A percentile compares a stretch with the other conserved stretches of the same genome.
These are phyloP conservation scores for Boeremia exigua DNA, from an alignment of 2,329 filamentous ascomycete species.

Conservation along the genomic window DNA sequence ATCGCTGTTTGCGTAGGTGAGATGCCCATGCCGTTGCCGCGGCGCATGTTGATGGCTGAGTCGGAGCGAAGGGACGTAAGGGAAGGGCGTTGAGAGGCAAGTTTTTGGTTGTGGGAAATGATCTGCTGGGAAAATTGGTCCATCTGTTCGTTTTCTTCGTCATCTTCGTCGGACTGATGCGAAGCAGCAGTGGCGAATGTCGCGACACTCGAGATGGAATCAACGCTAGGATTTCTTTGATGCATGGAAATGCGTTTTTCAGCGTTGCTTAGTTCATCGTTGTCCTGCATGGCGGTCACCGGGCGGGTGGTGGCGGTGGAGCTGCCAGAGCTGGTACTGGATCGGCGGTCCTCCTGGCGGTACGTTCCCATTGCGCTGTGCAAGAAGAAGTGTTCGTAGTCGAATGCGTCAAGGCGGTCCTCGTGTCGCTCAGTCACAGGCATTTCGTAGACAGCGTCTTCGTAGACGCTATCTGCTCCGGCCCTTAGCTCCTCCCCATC, in stretches of 20 bases:
- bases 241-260: conserved; percentile 46
- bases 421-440: conserved; percentile 70
- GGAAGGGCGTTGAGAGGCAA: conserved; percentile 22
- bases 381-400: conserved; percentile 95
- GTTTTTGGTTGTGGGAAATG: conserved; percentile 30
- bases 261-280: conserved; percentile 26
- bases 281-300: conserved; percentile 34
- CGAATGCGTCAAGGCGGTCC: conserved; percentile 92
- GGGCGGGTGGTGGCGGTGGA: conserved; percentile 60
- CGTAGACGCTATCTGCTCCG: conserved; percentile 49
- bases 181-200: conserved; percentile 70
- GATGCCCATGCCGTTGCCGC: conserved; percentile 26
- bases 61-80: conserved; percentile 38
- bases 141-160: conserved; percentile 51
- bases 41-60: conserved; percentile 42
- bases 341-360: conserved; percentile 62
- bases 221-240: conserved; percentile 61
- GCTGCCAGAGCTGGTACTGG: conserved; percentile 59
- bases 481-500: conserved; percentile 34
- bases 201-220: conserved; percentile 66
- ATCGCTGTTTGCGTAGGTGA: conserved; percentile 40
- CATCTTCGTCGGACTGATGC: conserved; percentile 49
- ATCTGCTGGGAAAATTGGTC: conserved; percentile 47
- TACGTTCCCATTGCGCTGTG: conserved; percentile 89
- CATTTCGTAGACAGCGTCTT: conserved; percentile 52